Conservation (phyloP, 805 yeast genomes). For the Starmerella kuoi region DNA sequence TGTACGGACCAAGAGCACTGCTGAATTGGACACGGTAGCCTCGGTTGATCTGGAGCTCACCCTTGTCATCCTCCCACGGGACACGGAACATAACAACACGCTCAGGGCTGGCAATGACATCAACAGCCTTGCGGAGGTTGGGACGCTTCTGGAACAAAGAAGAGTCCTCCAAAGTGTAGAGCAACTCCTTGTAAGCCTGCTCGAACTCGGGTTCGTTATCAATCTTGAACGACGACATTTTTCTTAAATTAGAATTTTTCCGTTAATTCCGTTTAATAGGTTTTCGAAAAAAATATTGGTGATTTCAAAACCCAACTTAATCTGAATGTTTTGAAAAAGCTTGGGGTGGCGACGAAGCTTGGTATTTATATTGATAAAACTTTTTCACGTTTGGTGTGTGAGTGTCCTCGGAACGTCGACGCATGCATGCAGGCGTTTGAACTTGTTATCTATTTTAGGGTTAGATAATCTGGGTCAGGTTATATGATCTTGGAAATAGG, state of each 20-base stretch:
- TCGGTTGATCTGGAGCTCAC: slow-evolving; percentile 82
- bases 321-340: too few relatives aligned
- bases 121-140: slow-evolving; percentile 74
- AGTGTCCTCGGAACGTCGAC: not conserved
- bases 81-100: slow-evolving; percentile 95
- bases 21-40: slow-evolving; percentile 98
- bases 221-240: slow-evolving; percentile 41
- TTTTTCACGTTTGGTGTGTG: not conserved
- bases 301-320: too few relatives aligned
- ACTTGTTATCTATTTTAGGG: not conserved
- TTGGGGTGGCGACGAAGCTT: too few relatives aligned
- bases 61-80: slow-evolving; percentile 92
- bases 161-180: slow-evolving; percentile 78
- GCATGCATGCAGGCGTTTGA: not conserved
- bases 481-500: not conserved
- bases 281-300: too few relatives aligned
- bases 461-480: not conserved
- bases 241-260: not conserved
- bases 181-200: slow-evolving; percentile 93
- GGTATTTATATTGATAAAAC: not conserved
- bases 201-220: slow-evolving; percentile 97
- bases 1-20: slow-evolving; percentile 97
- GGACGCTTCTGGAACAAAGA: slow-evolving; percentile 83
- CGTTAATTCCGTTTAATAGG: too few relatives aligned
- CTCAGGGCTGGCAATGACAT: slow-evolving; percentile 89